These are phyloP conservation scores for Actinomucor elegans DNA, from an alignment of 371 early-diverging fungal genomes.

Conservation along the genomic window DNA sequence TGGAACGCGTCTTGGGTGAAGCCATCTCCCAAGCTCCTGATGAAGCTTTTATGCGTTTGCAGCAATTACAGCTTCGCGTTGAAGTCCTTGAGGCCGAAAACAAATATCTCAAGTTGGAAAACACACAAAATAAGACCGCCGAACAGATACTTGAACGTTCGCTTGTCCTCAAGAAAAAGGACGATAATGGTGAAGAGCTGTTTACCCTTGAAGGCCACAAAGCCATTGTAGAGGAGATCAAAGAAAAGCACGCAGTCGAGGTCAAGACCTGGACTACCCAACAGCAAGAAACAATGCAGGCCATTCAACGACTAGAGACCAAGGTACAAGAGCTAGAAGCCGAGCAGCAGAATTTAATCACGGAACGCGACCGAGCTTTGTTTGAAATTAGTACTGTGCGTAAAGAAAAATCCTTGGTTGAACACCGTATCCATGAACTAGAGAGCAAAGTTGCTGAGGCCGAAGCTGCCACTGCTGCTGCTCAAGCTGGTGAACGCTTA, in stretches of 20 bases:
- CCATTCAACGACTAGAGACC: constrained; percentile 33
- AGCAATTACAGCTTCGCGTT: constrained; percentile 50
- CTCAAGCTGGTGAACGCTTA: constrained; percentile 23
- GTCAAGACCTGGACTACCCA: constrained; percentile 24
- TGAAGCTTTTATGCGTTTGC: constrained; percentile 45
- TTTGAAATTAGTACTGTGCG: constrained; percentile 53
- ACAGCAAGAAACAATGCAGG: constrained; percentile 10
- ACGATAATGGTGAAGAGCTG: constrained; percentile 11
- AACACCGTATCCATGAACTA: constrained; percentile 35
- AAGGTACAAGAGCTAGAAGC: constrained; percentile 53
- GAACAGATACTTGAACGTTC: constrained; percentile 40
- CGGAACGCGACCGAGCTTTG: constrained; percentile 61
- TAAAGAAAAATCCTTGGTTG: constrained; percentile 49
- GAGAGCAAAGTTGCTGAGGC: constrained; percentile 50
- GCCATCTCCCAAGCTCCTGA: constrained; percentile 41
- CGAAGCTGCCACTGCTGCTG: constrained; percentile 46
- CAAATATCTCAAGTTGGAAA: constrained; percentile 45
- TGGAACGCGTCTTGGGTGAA: constrained; percentile 39
- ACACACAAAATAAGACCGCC: constrained; percentile 43
- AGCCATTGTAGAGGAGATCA: constrained; percentile 41
- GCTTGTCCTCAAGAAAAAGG: constrained; percentile 28
- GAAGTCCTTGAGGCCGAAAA: constrained; percentile 59
- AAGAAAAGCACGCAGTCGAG: constrained; percentile 24
- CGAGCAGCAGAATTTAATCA: constrained; percentile 55
- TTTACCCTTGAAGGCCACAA: constrained; percentile 40